phyloP scores from a whole-genome alignment of 176 grass and related monocot species.

The Phoenix roebelenii region DNA sequence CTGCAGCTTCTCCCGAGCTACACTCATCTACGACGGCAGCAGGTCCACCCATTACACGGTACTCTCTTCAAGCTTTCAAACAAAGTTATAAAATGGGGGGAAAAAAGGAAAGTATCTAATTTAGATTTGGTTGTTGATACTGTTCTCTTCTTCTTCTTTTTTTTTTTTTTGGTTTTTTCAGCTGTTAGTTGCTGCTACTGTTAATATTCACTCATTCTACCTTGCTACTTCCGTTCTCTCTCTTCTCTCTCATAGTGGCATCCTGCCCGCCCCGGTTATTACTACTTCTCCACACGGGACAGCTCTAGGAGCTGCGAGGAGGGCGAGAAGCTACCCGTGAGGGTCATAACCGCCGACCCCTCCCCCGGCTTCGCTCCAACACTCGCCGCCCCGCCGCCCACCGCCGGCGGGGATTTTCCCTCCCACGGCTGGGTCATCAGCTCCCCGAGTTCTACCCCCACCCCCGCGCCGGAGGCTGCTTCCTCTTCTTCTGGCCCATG shows the following conservation, averaged over 20 bases:
- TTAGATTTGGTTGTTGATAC: too few species aligned
- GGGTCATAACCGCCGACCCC: background rate
- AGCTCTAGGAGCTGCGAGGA: background rate
- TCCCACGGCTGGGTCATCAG: background rate
- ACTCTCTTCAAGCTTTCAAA: background rate
- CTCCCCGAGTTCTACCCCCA: background rate
- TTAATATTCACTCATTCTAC: background rate
- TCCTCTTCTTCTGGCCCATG: constrained; percentile 6
- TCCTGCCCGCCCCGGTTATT: constrained; percentile 4
- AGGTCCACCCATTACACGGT: constrained; percentile 4
- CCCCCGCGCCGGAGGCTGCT: background rate
- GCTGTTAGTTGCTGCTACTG: too few species aligned
- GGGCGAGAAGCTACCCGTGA: background rate
- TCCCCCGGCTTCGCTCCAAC: background rate
- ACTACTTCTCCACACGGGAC: background rate
- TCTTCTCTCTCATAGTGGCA: background rate
- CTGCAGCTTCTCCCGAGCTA: background rate
- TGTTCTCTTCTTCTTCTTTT: too few species aligned
- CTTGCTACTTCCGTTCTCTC: too few species aligned
- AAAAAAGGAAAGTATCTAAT: too few species aligned
- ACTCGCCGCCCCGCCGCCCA: constrained; percentile 8
- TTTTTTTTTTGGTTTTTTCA: too few species aligned
- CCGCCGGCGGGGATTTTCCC: constrained; percentile 3
- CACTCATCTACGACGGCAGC: constrained; percentile 2
- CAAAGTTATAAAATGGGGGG: too few species aligned